A percentile compares a stretch with the other conserved stretches of the same genome.
phyloP scores from a whole-genome alignment of 169 alveolate species.

The Cryptosporidium parvum region DNA sequence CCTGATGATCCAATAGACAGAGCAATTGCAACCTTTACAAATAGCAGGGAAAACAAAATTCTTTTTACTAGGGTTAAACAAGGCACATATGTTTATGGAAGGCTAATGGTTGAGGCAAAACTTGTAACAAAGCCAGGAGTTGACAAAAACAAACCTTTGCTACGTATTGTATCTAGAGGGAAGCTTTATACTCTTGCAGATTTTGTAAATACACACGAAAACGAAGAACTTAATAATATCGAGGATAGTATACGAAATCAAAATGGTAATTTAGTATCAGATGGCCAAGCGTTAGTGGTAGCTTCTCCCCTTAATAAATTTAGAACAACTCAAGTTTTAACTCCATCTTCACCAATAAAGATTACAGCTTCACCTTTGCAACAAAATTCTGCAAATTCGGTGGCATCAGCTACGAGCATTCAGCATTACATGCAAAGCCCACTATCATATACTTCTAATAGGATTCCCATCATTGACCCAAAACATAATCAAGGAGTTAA shows the following conservation, averaged over 20 bases:
- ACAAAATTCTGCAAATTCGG: conserved; percentile 6
- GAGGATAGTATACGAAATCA: conserved; percentile 56
- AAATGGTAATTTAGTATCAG: conserved; percentile 49
- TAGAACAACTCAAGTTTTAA: conserved; percentile 29
- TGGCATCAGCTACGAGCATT: conserved; percentile 6
- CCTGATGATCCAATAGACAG: conserved; percentile 75
- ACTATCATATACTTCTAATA: conserved; percentile 35
- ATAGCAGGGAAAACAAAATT: conserved; percentile 60
- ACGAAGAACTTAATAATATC: conserved; percentile 57
- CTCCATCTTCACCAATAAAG: conserved; percentile 21
- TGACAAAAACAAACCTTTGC: conserved; percentile 66
- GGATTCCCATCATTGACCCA: conserved; percentile 42
- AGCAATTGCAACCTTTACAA: conserved; percentile 74
- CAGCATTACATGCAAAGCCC: conserved; percentile 62
- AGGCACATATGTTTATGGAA: conserved; percentile 73
- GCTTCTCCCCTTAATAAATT: conserved; percentile 57
- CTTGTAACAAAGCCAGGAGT: conserved; percentile 70
- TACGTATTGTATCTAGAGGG: conserved; percentile 67
- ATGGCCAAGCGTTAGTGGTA: conserved; percentile 49
- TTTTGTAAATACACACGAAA: conserved; percentile 66
- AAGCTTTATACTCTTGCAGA: conserved; percentile 65
- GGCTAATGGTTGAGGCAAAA: conserved; percentile 76
- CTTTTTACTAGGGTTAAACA: conserved; percentile 59
- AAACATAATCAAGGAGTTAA: conserved; percentile 37
- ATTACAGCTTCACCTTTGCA: conserved; percentile 27